These are phyloP conservation scores for Aspergillus sp. DNA, from an alignment of 2,329 filamentous ascomycete species.

Conservation along the genomic window DNA sequence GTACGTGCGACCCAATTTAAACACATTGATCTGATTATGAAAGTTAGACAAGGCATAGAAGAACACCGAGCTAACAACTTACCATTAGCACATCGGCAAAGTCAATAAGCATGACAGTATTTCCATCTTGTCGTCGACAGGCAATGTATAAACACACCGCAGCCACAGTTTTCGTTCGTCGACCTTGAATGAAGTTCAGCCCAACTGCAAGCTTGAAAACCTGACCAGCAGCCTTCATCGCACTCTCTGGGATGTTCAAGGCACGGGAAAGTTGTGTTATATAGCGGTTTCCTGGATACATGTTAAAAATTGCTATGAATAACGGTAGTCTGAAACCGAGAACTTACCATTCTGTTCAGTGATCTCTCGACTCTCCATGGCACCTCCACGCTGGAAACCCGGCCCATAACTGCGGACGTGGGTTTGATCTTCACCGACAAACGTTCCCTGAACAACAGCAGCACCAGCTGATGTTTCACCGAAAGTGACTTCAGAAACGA, in stretches of 20 bases:
- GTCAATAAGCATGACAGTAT: slow-evolving; percentile 90
- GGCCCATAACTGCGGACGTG: slow-evolving; percentile 60
- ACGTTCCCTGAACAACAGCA: slow-evolving; percentile 85
- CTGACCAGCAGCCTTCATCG: slow-evolving; percentile 62
- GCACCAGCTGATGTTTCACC: slow-evolving; percentile 82
- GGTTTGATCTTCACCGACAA: slow-evolving; percentile 79
- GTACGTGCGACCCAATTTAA: slow-evolving; percentile 84
- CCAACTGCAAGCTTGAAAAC: slow-evolving; percentile 72
- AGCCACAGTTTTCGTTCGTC: slow-evolving; percentile 76
- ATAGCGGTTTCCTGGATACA: slow-evolving; percentile 33
- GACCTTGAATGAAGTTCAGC: slow-evolving; percentile 78
- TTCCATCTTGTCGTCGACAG: slow-evolving; percentile 72
- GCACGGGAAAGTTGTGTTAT: slow-evolving; percentile 39
- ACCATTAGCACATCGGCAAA: slow-evolving; percentile 74
- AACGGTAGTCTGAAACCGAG: background rate
- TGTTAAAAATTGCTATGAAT: background rate
- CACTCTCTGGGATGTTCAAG: slow-evolving; percentile 50
- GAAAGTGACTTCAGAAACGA: slow-evolving; percentile 88
- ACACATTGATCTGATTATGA: slow-evolving; percentile 68
- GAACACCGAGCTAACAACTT: slow-evolving; percentile 7
- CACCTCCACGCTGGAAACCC: slow-evolving; percentile 42
- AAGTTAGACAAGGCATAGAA: too few species aligned
- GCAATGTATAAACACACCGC: slow-evolving; percentile 90
- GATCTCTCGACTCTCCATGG: slow-evolving; percentile 47
- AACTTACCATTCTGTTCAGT: slow-evolving; percentile 39